These are phyloP conservation scores for Candida hungchunana DNA, from an alignment of 805 yeast species.

Conservation along the genomic window DNA sequence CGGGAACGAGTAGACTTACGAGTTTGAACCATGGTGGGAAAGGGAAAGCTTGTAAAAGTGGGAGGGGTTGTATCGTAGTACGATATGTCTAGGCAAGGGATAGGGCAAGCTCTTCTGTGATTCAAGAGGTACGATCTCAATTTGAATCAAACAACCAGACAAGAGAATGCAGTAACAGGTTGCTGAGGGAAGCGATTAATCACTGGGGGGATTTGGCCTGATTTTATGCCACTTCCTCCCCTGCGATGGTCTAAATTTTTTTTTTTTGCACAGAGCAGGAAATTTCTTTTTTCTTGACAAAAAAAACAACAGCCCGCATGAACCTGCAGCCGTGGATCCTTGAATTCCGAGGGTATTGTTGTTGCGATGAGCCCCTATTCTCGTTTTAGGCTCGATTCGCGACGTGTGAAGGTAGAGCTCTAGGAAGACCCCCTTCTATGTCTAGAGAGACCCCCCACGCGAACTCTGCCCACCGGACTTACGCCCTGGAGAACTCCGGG, in stretches of 20 bases:
- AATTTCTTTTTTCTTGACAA: slow-evolving; percentile 10
- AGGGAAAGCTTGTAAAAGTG: not conserved
- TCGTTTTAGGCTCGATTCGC: no score
- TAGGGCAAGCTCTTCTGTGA: no score
- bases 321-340: slow-evolving; percentile 4
- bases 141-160: no score
- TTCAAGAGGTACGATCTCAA: no score
- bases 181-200: not conserved
- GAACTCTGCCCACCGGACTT: no score
- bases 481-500: no score
- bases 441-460: no score
- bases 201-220: slow-evolving; percentile 5
- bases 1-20: slow-evolving; percentile 29
- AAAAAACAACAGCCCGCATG: slow-evolving; percentile 5
- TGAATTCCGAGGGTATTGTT: no score
- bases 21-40: slow-evolving; percentile 19
- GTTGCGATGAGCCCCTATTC: no score
- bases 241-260: slow-evolving; percentile 31
- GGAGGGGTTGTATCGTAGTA: not conserved
- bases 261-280: slow-evolving; percentile 3
- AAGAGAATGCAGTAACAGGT: not conserved
- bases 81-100: no score
- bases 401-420: no score
- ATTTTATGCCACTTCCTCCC: slow-evolving; percentile 6
- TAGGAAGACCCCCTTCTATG: no score